Base-by-base conservation (phyloP, 1,284 basidiomycete species). In the Rhizopogon hawkerae region DNA sequence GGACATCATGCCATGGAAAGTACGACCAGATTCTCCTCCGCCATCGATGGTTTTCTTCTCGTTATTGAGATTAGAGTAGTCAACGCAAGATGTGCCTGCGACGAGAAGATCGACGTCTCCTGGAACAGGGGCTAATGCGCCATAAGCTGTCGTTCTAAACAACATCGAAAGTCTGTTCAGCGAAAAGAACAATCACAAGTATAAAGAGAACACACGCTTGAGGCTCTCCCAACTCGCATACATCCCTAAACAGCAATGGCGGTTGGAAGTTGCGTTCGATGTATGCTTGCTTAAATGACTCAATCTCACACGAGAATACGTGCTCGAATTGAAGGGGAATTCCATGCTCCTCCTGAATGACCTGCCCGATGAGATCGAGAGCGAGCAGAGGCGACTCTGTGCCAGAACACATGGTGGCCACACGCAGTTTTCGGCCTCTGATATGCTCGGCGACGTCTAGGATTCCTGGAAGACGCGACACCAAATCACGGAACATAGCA, bases 221-320 rank as follows among this genome's bases (percentile, higher is more conserved):
- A 37, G 72, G 70, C 31, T 83, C 78, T 1, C 89, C 92, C 13
- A 97, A 77, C 61, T 97, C 93, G 49, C 89, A 93, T 11, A 97
- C 93, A 63, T 97, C 94, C 48, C 94, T 81, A 65, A 97, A 97
- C 33, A 97, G 74, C 34, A 96, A 69, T 3, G 93, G 92, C 10
- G 92, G 91, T 50, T 81, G 79, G 64, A 97, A 97, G 67, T 97
- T 97, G 23, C 94, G 79, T 66, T 97, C 94, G 54, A 97, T 97
- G 66, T 97, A 97, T 0, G 93, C 93, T 66, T 97, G 93, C 68
- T 97, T 97, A 78, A 94, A 97, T 1, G 94, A 93, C 63, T 96
- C 94, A 55, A 97, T 96, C 69, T 97, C 93, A 68, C 93, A 96
- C 0, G 93, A 96, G 68, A 97, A 97, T 47, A 96, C 91, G 67